Evolutionary conservation across 176 grass and related monocot genomes (phyloP), one percentile per base, ranked within the genome.

Genomic region (Avena eriantha): DNA sequence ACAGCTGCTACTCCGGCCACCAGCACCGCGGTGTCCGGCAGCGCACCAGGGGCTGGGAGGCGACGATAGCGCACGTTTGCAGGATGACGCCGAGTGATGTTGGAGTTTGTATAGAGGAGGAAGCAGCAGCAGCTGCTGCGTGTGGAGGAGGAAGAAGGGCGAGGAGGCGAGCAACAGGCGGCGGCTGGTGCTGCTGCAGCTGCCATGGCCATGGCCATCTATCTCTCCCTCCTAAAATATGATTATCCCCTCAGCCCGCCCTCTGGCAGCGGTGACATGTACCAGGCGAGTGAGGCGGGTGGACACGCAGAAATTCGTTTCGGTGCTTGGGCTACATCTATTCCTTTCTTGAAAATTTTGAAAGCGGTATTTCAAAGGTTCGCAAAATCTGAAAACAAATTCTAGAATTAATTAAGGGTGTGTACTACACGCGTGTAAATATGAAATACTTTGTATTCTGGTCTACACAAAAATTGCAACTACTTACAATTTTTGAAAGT

Each of bases 1-100:
- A 65, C 73, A 24, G 48, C 73, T 17, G 73, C 83, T 13, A 63
- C 17, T 17, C 69, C 82, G 33, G 82, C 69, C 18, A 48, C 72
- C 26, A 71, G 51, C 45, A 77, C 57, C 19, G 58, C 83, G 1
- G 72, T 67, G 57, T 85, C 73, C 58, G 83, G 72, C 58, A 85
- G 58, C 23, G 83, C 83, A 16, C 71, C 63, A 10, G 63, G 39
- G 2, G 11, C 45, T 47, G 3, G 15, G 15, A 9, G 3, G 10
- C 69, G 16, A n/a, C 21, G 66, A 17, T 31, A 34, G 21, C 48
- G 19, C 10, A 6, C 47, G 46, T 10, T 45, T 10, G 50, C 1
- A 21, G 34, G 34, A 58, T 2, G 21, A 7, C 24, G 22, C 24
- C 53, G 76, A 73, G 15, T 41, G 10, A 46, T 54, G 64, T 18